Percentiles rank a stretch among this genome's conserved stretches.
These are phyloP conservation scores for Microdochium trichocladiopsis DNA, from an alignment of 2,329 filamentous ascomycete genomes.

Conservation along the genomic window DNA sequence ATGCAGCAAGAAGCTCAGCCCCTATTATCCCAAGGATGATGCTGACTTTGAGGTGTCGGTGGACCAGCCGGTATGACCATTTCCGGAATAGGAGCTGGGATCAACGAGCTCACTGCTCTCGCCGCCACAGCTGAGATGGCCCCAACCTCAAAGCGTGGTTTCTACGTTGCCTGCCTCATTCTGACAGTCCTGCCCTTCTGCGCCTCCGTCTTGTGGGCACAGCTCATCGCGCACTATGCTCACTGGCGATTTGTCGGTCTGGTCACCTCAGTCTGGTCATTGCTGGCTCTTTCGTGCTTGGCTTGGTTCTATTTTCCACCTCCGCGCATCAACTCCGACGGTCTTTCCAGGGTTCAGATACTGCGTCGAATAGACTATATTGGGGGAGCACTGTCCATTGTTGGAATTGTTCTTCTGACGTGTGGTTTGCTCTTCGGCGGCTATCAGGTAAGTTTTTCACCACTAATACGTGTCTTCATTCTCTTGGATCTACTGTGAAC, in stretches of 20 bases:
- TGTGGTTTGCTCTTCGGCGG: constrained; percentile 35
- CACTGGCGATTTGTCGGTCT: constrained; percentile 49
- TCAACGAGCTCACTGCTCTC: constrained; percentile 62
- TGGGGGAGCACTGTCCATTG: constrained; percentile 40
- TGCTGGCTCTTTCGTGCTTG: constrained; percentile 42
- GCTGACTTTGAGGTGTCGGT: background rate
- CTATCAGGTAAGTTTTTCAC: constrained; percentile 22
- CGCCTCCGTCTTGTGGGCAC: constrained; percentile 54
- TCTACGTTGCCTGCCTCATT: constrained; percentile 53
- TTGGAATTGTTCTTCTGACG: constrained; percentile 42
- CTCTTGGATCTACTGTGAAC: background rate
- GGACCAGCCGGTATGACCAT: constrained; percentile 38
- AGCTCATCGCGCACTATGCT: constrained; percentile 38
- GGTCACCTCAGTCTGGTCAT: constrained; percentile 43
- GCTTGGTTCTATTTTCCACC: constrained; percentile 47
- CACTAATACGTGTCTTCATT: too few species aligned
- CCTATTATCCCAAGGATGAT: background rate
- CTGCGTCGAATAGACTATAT: constrained; percentile 40
- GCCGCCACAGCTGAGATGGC: constrained; percentile 63
- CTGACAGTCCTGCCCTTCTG: constrained; percentile 57
- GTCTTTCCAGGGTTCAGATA: constrained; percentile 30
- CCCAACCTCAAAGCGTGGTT: constrained; percentile 55
- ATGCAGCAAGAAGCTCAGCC: background rate
- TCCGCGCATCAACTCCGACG: constrained; percentile 31
- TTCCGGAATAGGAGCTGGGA: constrained; percentile 57